Evolutionary conservation across 768 basidiomycete genomes (phyloP).

Genomic region (Boletus insuetus): DNA sequence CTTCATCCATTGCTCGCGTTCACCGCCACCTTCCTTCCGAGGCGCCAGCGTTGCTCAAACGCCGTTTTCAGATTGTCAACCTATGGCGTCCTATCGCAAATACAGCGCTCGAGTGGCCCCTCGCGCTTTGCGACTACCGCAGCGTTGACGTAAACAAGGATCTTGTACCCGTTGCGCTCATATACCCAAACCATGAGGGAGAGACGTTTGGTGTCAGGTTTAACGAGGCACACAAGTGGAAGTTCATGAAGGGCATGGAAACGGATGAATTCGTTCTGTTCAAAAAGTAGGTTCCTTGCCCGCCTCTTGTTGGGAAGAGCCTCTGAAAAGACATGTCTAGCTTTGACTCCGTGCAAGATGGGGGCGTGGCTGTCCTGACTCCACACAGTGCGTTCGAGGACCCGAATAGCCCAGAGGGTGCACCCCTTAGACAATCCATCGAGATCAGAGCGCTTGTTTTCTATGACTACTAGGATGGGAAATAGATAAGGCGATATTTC

Average conservation of each 20-base stretch:
- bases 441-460: slow-evolving; percentile 37
- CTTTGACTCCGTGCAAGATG: slow-evolving; percentile 35
- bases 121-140: slow-evolving; percentile 48
- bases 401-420: slow-evolving; percentile 31
- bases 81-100: slow-evolving; percentile 54
- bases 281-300: slow-evolving; percentile 38
- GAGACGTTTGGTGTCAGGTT: slow-evolving; percentile 41
- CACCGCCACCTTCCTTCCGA: slow-evolving; percentile 44
- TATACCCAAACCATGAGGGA: slow-evolving; percentile 42
- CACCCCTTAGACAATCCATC: slow-evolving; percentile 33
- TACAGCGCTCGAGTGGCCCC: slow-evolving; percentile 46
- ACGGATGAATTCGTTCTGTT: slow-evolving; percentile 47
- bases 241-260: slow-evolving; percentile 42
- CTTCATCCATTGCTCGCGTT: slow-evolving; percentile 41
- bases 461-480: slow-evolving; percentile 21
- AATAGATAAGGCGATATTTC: no score
- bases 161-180: slow-evolving; percentile 36
- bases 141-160: slow-evolving; percentile 39
- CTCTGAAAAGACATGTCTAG: slow-evolving; percentile 8
- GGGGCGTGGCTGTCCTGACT: slow-evolving; percentile 29
- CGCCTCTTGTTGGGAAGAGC: neutral
- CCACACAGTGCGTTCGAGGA: slow-evolving; percentile 37
- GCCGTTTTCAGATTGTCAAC: slow-evolving; percentile 53
- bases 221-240: slow-evolving; percentile 43
- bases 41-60: slow-evolving; percentile 36